phyloP scores from a whole-genome alignment of 2,329 filamentous ascomycete species.

The Aspergillus sp. region DNA sequence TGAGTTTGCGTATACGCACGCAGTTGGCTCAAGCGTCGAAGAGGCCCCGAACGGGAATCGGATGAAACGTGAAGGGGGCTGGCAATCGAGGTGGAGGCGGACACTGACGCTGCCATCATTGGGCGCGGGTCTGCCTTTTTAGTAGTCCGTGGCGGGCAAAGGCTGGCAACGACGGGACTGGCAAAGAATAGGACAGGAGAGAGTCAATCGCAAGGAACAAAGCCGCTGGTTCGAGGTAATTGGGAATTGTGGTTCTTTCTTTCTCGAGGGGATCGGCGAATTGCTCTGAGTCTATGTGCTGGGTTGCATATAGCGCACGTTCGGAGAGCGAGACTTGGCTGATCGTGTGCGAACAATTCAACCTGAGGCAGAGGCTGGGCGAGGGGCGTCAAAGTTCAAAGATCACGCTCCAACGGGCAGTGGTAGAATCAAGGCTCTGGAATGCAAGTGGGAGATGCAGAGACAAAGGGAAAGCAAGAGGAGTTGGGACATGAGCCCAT shows the following conservation, averaged over 20 bases:
- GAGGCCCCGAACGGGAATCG: slow-evolving; percentile 36
- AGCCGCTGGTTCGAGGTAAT: not conserved
- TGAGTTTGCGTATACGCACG: slow-evolving; percentile 39
- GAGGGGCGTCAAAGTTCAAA: not conserved
- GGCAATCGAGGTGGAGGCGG: slow-evolving; percentile 38
- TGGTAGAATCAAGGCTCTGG: not conserved
- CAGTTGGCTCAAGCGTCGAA: slow-evolving; percentile 43
- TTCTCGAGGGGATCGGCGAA: not conserved
- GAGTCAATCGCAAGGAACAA: not conserved
- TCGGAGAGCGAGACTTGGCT: not conserved
- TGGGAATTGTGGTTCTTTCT: not conserved
- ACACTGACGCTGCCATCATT: slow-evolving; percentile 32
- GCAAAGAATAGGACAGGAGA: not conserved
- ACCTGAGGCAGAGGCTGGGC: not conserved
- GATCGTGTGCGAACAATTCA: not conserved
- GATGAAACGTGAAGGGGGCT: slow-evolving; percentile 22
- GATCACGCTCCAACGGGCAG: not conserved
- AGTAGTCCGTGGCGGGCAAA: not conserved
- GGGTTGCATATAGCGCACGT: not conserved
- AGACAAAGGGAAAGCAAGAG: not conserved
- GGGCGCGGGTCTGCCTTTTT: slow-evolving; percentile 3
- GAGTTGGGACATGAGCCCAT: slow-evolving; percentile 1
- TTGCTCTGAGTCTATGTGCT: not conserved
- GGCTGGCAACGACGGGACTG: not conserved
- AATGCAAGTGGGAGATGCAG: not conserved